phyloP scores from a whole-genome alignment of 176 grass and related monocot genomes.

The Dendrocalamus sinicus region DNA sequence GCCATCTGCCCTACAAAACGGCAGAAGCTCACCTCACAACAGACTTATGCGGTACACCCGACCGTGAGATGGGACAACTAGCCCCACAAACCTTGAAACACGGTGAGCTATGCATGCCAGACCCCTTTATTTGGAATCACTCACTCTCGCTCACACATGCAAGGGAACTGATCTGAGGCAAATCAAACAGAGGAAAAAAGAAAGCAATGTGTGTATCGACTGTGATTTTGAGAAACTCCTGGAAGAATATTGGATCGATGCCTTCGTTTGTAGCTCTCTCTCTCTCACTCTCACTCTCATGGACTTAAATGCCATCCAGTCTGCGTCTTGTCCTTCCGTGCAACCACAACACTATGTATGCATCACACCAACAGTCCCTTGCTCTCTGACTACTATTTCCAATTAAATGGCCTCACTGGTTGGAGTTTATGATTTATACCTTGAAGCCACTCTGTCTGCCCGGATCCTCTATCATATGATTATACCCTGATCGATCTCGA shows the following conservation, averaged over 20 bases:
- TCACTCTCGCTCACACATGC: background rate
- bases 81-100: constrained; percentile 18
- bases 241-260: background rate
- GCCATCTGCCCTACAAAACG: constrained; percentile 20
- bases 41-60: constrained; percentile 58
- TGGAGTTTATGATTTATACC: constrained; percentile 77
- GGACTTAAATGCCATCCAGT: constrained; percentile 48
- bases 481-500: background rate
- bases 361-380: constrained; percentile 64
- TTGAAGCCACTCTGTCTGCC: constrained; percentile 75
- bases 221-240: background rate
- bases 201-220: background rate
- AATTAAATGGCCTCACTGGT: constrained; percentile 81
- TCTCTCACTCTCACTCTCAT: background rate
- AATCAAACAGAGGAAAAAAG: background rate
- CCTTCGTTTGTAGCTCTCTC: background rate
- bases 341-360: constrained; percentile 80
- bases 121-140: background rate
- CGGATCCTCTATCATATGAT: background rate
- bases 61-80: constrained; percentile 33
- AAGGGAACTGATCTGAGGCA: background rate
- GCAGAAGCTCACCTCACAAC: constrained; percentile 56
- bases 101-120: background rate
- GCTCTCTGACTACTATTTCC: constrained; percentile 81
- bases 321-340: constrained; percentile 49